Evolutionary conservation across 768 basidiomycete species (phyloP).

Genomic region (Mycena galopus): DNA sequence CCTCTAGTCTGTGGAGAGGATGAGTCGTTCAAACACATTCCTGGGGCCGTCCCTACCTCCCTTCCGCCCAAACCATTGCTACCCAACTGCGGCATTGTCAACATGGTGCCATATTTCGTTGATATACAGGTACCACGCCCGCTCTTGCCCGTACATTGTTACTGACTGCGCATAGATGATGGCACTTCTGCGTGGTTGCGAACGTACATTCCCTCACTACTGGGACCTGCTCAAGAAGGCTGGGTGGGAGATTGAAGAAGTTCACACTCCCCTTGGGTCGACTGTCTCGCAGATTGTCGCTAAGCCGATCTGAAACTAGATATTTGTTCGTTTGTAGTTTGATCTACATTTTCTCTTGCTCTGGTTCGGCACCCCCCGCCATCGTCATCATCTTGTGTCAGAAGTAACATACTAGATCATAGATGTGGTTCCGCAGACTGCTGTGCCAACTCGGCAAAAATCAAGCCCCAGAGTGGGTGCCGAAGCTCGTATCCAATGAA

Average conservation of each 20-base stretch:
- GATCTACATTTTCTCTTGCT: too few relatives aligned
- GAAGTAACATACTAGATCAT: too few relatives aligned
- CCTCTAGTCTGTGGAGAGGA: background rate
- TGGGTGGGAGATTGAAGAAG: constrained; percentile 28
- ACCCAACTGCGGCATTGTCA: constrained; percentile 2
- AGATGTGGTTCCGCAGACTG: too few relatives aligned
- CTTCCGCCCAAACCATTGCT: constrained; percentile 19
- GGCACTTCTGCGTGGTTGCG: constrained; percentile 14
- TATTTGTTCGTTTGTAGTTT: too few relatives aligned
- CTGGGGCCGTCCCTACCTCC: background rate
- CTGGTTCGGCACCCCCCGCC: too few relatives aligned
- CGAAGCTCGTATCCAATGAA: too few relatives aligned
- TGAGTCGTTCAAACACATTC: background rate
- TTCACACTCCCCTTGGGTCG: background rate
- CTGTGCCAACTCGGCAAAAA: too few relatives aligned
- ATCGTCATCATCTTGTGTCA: too few relatives aligned
- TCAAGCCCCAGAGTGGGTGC: too few relatives aligned
- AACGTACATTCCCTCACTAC: constrained; percentile 25
- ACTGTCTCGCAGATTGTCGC: constrained; percentile 7
- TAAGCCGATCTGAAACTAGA: background rate
- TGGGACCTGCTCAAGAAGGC: background rate
- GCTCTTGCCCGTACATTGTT: background rate
- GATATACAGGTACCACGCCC: constrained; percentile 24
- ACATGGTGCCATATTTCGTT: constrained; percentile 5
- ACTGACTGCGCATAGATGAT: constrained; percentile 16